These are phyloP conservation scores for Colletotrichum simmondsii DNA, from an alignment of 2,329 filamentous ascomycete genomes.

Conservation along the genomic window DNA sequence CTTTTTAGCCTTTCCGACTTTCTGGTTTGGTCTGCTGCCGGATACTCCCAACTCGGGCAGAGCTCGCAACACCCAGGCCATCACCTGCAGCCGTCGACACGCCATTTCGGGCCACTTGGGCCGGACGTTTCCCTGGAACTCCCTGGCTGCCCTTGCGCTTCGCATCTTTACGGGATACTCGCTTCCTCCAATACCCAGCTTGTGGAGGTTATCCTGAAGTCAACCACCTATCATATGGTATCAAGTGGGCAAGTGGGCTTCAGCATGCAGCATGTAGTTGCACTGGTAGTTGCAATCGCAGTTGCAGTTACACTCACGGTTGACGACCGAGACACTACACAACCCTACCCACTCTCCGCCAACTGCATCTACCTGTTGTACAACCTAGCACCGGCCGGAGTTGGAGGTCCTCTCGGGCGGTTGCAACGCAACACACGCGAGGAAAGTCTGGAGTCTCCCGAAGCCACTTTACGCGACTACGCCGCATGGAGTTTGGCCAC, in stretches of 20 bases:
- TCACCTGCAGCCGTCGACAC: background rate
- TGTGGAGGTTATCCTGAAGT: background rate
- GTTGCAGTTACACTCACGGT: background rate
- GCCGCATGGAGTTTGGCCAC: background rate
- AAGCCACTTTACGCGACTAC: background rate
- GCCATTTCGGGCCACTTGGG: constrained; percentile 10
- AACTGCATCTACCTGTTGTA: background rate
- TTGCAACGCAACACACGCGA: background rate
- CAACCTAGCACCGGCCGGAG: background rate
- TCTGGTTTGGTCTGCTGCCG: background rate
- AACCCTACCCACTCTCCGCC: background rate
- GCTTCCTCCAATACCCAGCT: background rate
- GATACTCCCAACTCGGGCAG: background rate
- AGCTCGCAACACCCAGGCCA: background rate
- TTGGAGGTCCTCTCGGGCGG: background rate
- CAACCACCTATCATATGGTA: background rate
- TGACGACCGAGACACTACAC: background rate
- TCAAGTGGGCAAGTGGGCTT: background rate
- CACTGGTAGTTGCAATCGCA: background rate
- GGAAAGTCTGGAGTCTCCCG: background rate
- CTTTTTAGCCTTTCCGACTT: background rate
- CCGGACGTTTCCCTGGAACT: constrained; percentile 13
- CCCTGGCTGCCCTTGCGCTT: constrained; percentile 4
- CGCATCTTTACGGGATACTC: background rate
- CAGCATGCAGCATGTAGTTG: background rate